Evolutionary conservation across 2,329 filamentous ascomycete genomes (phyloP), one percentile per base, ranked within the genome.

Genomic region (Polychaeton citri): DNA sequence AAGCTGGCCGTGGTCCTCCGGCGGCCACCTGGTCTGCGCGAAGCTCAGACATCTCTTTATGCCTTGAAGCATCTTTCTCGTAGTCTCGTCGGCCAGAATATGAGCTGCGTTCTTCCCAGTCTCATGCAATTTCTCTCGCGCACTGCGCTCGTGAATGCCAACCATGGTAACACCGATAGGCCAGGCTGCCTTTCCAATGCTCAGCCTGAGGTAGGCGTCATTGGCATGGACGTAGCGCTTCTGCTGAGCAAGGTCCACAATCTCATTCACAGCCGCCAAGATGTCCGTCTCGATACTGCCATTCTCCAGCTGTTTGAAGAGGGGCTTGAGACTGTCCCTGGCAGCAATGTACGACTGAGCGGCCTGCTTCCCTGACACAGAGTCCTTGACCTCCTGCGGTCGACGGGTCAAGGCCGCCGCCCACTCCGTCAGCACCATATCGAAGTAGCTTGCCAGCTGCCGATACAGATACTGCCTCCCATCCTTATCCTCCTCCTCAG

Each of bases 151-250:
- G 72, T 98, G 90, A 50, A 98, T 98, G 68, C 90, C 90, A 53
- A 98, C 90, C 90, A 96, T 98, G 58, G 90, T 98, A 26, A 98
- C 90, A 62, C 90, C 90, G 53, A 98, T 98, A 17, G 90, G 90
- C 90, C 90, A 98, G 12, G 90, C 90, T 18, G 57, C 55, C 39
- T 60, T 60, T 13, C 57, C 57, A 53, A 98, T 98, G 57, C 84
- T 93, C 37, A 98, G 68, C 36, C 84, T 72, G 41, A 98, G 66
- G 59, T 98, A 98, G 0, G 85, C 87, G 57, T 98, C 84, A 55
- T 96, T 96, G 21, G 90, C 90, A 61, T 95, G 83, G 32, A 98
- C 88, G 54, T 98, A 98, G 43, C 84, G 76, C 40, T 86, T 74
- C 54, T 86, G 79, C 61, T 98, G 90, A 3, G 88, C 85, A 18